Percentiles rank a stretch among this genome's conserved stretches.
Evolutionary conservation across 257 asterid species (phyloP).

Genomic region (Nicotiana benthamiana): DNA sequence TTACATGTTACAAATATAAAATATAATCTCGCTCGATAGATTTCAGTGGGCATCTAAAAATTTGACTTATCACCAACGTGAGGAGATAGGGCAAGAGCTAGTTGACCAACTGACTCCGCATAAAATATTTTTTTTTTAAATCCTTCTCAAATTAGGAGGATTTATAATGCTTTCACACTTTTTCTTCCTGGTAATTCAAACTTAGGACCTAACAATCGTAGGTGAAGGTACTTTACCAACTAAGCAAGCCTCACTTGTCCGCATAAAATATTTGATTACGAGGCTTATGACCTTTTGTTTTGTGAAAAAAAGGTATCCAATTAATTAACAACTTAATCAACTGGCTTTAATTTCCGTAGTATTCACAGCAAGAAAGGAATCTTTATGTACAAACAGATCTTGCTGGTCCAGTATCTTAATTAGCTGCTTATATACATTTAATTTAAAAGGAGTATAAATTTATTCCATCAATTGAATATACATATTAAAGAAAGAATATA

Average conservation of each 20-base stretch:
- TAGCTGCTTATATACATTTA: not conserved
- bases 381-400: not conserved
- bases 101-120: not conserved
- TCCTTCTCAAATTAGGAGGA: too few relatives aligned
- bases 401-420: not conserved
- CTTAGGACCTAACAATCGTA: too few relatives aligned
- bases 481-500: too few relatives aligned
- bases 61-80: not conserved
- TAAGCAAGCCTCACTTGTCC: not conserved
- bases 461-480: too few relatives aligned
- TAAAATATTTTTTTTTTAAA: not conserved
- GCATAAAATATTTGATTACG: constrained; percentile 6
- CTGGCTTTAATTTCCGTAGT: constrained; percentile 16
- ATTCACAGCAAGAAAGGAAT: constrained; percentile 3
- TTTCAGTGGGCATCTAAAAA: not conserved
- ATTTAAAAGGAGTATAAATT: not conserved
- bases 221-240: too few relatives aligned
- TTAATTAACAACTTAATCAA: constrained; percentile 24
- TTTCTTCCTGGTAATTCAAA: too few relatives aligned
- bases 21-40: not conserved
- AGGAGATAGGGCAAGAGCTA: not conserved
- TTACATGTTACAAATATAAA: not conserved
- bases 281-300: not conserved
- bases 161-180: too few relatives aligned
- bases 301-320: not conserved